Evolutionary conservation across 192 early-diverging fungal species (phyloP).

Genomic region (Helicostylum pulchrum): DNA sequence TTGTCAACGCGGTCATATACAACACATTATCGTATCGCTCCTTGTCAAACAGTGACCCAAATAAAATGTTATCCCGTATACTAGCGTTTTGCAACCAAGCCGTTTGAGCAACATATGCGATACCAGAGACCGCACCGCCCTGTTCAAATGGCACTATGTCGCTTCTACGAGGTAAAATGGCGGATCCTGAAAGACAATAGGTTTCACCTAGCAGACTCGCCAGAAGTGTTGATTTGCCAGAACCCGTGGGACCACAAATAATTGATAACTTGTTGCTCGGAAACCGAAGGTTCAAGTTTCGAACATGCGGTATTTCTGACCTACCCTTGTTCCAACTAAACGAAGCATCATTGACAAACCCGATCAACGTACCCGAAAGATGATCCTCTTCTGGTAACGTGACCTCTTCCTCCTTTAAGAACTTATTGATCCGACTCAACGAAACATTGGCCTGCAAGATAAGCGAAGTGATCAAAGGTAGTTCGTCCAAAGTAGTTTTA

Average conservation of each 20-base stretch:
- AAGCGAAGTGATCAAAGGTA: constrained; percentile 58
- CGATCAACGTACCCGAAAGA: constrained; percentile 39
- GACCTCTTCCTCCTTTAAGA: constrained; percentile 69
- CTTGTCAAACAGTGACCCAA: constrained; percentile 71
- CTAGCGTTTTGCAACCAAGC: constrained; percentile 46
- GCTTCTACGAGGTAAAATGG: constrained; percentile 38
- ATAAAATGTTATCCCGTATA: constrained; percentile 67
- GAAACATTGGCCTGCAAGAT: constrained; percentile 63
- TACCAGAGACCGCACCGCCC: constrained; percentile 41
- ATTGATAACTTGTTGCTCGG: constrained; percentile 67
- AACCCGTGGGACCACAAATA: constrained; percentile 81
- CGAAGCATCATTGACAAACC: constrained; percentile 60
- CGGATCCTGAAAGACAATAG: constrained; percentile 39
- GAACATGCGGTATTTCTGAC: constrained; percentile 46
- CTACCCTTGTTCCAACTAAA: constrained; percentile 55
- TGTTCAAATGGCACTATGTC: too few relatives aligned
- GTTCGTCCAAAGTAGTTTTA: constrained; percentile 57
- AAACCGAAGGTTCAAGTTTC: constrained; percentile 65
- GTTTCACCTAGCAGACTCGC: constrained; percentile 85
- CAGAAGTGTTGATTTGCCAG: constrained; percentile 83
- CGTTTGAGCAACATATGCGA: constrained; percentile 83
- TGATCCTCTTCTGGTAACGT: constrained; percentile 12
- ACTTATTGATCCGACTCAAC: constrained; percentile 65
- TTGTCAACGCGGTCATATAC: constrained; percentile 76
- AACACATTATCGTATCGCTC: constrained; percentile 79